These are phyloP conservation scores for Tetradesmus obliquus DNA, from an alignment of 139 green algal species.

Conservation along the genomic window DNA sequence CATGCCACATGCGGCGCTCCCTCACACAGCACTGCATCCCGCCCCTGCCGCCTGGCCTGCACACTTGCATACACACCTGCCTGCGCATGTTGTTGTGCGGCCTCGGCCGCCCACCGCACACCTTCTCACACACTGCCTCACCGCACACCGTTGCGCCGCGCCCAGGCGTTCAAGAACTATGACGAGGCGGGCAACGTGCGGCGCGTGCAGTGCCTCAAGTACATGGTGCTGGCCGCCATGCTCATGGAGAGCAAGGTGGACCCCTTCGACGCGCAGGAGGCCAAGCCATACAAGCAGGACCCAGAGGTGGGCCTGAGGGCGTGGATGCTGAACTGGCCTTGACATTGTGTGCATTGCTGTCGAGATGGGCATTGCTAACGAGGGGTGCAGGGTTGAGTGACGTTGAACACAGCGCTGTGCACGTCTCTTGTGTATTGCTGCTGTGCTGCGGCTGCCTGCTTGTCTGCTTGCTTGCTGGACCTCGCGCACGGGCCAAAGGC, in stretches of 20 bases:
- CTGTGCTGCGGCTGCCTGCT: not conserved
- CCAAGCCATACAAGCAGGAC: constrained; percentile 91
- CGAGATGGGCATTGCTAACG: too few species aligned
- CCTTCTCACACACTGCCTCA: too few species aligned
- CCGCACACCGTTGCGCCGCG: not conserved
- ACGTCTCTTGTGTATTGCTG: not conserved
- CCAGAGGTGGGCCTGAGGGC: constrained; percentile 75
- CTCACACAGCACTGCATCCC: too few species aligned
- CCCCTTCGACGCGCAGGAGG: constrained; percentile 96
- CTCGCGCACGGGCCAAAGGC: too few species aligned
- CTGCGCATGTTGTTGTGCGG: too few species aligned
- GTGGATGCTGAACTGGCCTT: not conserved
- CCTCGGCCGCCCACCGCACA: too few species aligned
- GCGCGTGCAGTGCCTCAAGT: constrained; percentile 98
- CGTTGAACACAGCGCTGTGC: not conserved
- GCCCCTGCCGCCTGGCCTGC: too few species aligned
- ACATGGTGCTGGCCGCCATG: constrained; percentile 98
- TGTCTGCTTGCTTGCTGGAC: not conserved
- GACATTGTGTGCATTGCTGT: too few species aligned
- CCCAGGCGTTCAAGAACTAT: constrained; percentile 97
- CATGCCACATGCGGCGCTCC: too few species aligned
- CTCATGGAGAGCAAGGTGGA: constrained; percentile 97
- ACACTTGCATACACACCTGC: too few species aligned
- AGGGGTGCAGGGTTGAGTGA: not conserved
- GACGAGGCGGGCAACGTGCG: constrained; percentile 91